A percentile compares a stretch with the other conserved stretches of the same genome.
phyloP scores from a whole-genome alignment of 257 asterid species.

The Asclepias syriaca region DNA sequence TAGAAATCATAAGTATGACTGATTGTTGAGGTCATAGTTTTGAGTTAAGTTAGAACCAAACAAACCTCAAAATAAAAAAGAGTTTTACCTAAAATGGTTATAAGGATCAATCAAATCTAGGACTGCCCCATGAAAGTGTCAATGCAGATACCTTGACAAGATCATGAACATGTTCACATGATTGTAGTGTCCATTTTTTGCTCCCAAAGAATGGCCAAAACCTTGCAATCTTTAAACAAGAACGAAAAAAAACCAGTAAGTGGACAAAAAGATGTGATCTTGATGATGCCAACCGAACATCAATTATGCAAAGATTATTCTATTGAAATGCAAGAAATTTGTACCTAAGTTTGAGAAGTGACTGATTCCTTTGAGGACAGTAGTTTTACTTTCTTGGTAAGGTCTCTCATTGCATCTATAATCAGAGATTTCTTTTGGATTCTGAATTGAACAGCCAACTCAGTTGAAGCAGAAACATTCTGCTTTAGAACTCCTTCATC shows the following conservation, averaged over 20 bases:
- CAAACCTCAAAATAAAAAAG: too few relatives aligned
- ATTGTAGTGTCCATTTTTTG: neutral
- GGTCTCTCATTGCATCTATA: slow-evolving; percentile 62
- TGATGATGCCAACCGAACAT: neutral
- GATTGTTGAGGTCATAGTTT: too few relatives aligned
- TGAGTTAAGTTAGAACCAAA: too few relatives aligned
- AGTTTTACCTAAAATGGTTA: neutral
- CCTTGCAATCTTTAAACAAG: neutral
- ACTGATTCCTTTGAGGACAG: slow-evolving; percentile 39
- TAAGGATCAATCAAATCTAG: neutral
- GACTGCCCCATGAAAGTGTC: neutral
- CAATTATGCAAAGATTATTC: neutral
- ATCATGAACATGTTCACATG: neutral
- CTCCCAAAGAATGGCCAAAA: neutral
- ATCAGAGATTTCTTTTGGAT: slow-evolving; percentile 68
- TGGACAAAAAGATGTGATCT: neutral
- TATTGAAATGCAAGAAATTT: neutral
- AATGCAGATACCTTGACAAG: neutral
- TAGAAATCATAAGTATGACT: too few relatives aligned
- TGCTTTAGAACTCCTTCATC: slow-evolving; percentile 59
- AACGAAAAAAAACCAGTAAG: neutral
- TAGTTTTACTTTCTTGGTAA: slow-evolving; percentile 47
- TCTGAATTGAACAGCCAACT: slow-evolving; percentile 63
- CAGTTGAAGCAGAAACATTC: slow-evolving; percentile 42
- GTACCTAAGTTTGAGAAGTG: slow-evolving; percentile 18